Percentiles rank a stretch among this genome's conserved stretches.
Conservation (phyloP, 2,329 filamentous ascomycete species). For the Chaetoscypha palmicola region DNA sequence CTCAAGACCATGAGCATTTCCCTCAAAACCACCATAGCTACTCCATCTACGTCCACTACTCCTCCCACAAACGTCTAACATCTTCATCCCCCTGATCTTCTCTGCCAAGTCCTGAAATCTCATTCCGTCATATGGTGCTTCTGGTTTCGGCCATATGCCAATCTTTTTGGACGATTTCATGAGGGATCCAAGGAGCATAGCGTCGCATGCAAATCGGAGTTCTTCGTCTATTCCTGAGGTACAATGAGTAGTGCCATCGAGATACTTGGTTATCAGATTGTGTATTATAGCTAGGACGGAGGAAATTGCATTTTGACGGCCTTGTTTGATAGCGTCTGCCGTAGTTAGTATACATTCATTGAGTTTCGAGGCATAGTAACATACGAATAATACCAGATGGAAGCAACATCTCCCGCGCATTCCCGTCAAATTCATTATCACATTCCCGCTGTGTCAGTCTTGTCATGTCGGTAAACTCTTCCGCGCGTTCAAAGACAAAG, state of each 20-base stretch:
- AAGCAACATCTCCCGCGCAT: constrained; percentile 10
- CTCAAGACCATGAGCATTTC: constrained; percentile 18
- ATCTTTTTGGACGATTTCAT: constrained; percentile 22
- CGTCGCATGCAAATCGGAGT: constrained; percentile 18
- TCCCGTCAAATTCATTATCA: constrained; percentile 17
- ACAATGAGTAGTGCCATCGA: constrained; percentile 15
- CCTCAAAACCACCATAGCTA: constrained; percentile 9
- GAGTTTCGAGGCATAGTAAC: not conserved
- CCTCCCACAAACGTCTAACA: constrained; percentile 22
- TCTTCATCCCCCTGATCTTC: constrained; percentile 16
- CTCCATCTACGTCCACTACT: constrained; percentile 16
- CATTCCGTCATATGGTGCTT: constrained; percentile 16
- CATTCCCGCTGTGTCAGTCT: constrained; percentile 15
- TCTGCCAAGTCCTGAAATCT: constrained; percentile 18
- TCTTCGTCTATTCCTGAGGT: constrained; percentile 14
- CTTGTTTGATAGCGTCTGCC: constrained; percentile 16
- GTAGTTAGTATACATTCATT: constrained; percentile 1
- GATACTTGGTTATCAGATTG: constrained; percentile 17
- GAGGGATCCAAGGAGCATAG: constrained; percentile 24
- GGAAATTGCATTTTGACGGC: constrained; percentile 14
- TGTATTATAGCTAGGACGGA: constrained; percentile 15
- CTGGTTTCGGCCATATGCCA: constrained; percentile 22
- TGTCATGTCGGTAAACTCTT: constrained; percentile 20
- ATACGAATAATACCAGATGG: constrained; percentile 6
- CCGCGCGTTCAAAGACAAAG: constrained; percentile 18